A percentile compares a stretch with the other conserved stretches of the same genome.
These are phyloP conservation scores for Mycena galopus DNA, from an alignment of 768 basidiomycete species.

Conservation along the genomic window DNA sequence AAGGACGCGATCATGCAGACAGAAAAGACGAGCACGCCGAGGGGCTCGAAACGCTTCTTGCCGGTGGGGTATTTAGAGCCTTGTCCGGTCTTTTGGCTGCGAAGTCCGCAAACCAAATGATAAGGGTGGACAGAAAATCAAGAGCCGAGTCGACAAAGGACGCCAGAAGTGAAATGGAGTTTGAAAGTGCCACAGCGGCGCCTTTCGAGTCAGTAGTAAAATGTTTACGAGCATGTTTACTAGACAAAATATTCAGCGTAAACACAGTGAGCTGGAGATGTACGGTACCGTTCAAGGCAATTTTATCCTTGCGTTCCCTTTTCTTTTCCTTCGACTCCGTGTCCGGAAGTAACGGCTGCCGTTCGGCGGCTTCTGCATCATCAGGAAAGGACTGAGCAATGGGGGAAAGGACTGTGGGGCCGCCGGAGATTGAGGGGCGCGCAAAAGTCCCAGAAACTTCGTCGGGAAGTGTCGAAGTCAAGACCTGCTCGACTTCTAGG, in stretches of 20 bases:
- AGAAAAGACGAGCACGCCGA: conserved; percentile 37
- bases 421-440: conserved; percentile 14
- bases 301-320: conserved; percentile 32
- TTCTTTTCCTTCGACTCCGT: conserved; percentile 24
- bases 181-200: conserved; percentile 28
- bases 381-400: no score
- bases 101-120: conserved; percentile 35
- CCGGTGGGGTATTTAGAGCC: conserved; percentile 35
- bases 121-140: conserved; percentile 37
- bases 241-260: not conserved
- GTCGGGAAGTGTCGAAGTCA: conserved; percentile 30
- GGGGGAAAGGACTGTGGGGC: conserved; percentile 13
- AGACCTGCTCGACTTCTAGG: conserved; percentile 29
- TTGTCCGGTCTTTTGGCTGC: conserved; percentile 32
- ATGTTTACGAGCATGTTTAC: conserved; percentile 37
- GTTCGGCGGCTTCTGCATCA: conserved; percentile 23
- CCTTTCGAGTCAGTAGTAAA: conserved; percentile 32
- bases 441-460: conserved; percentile 27
- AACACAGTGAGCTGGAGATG: no score
- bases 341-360: conserved; percentile 30
- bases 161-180: conserved; percentile 35
- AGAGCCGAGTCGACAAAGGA: conserved; percentile 37
- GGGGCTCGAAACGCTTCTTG: conserved; percentile 38
- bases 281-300: conserved; percentile 33
- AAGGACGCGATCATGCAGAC: conserved; percentile 39